Evolutionary conservation across 495 filamentous ascomycete species (phyloP), one percentile per base, ranked within the genome.

Genomic region (Talaromyces borbonicus): DNA sequence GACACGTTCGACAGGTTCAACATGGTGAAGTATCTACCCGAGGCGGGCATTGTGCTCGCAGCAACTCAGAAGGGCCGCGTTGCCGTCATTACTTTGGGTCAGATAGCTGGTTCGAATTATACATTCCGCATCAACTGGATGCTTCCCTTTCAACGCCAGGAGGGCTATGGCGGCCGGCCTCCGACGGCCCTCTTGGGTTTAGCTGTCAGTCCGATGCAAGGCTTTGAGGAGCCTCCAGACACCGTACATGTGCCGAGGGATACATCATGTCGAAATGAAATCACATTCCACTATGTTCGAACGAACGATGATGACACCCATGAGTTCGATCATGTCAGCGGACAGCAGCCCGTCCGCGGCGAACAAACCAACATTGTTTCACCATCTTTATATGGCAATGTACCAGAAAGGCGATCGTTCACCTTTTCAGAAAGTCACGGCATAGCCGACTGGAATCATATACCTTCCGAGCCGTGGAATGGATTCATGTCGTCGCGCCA

Each of bases 41-140:
- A 92, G 48, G 71, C 93, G 14, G 84, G 79, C 5, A 66, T 96
- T 23, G 76, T 94, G 3, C 64, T 90, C 7, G 73, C 81, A 0
- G 90, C 77, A 5, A 83, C 81, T 4, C 77, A 85, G 36, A 76
- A 72, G 42, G 92, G 92, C 12, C 77, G 83, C 8, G 86, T 82
- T 8, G 84, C 77, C 1, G 64, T 97, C 2, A 65, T 95, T 27
- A 77, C 82, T 1, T 67, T 90, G 22, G 90, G 85, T 2, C 58
- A 69, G 49, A 57, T 62, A 30, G 46, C 65, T 29, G 45, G 55
- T 2, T 56, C 56, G 4, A 62, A 65, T 2, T 52, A 58, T 18
- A 55, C 63, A 5, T 77, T 81, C 53, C 68, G 77, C 11, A 45
- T 81, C 4, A 78, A 81, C 36, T 67, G 63, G 50, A 74, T 83